Evolutionary conservation across 2,329 filamentous ascomycete species (phyloP), one percentile per base, ranked within the genome.

Genomic region (Exophiala alcalophila): DNA sequence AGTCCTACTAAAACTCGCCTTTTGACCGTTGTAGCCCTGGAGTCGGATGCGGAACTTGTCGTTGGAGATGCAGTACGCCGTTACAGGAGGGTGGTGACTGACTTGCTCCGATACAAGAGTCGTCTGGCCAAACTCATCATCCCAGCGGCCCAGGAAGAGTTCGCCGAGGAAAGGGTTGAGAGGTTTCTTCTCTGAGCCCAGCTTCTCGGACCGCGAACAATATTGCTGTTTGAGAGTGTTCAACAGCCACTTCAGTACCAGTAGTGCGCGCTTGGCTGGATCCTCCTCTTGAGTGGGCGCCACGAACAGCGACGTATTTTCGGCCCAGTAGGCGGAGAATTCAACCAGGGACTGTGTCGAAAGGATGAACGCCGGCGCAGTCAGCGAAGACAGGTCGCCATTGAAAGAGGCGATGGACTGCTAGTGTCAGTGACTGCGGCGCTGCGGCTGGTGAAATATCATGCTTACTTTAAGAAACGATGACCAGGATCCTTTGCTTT

Each of bases 171-270:
- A 55, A 6, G 54, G 44, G 26, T 57, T 57, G 47, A 98, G 70
- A 2, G 91, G 91, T 73, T 97, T 98, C 80, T 97, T 97, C 74
- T 96, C 91, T 60, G 88, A 92, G 35, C 88, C 89, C 52, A 81
- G 67, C 63, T 82, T 81, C 63, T 96, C 90, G 61, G 86, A 94
- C 46, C 80, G 72, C 56, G 73, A 80, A 56, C 75, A 77, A 62
- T 84, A 84, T 63, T 90, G 85, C 65, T 90, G 85, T 70, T 89
- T 92, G 46, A 94, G 72, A 2, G 88, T 94, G 59, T 81, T 86
- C 45, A 94, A 67, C 66, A 94, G 92, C 88, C 88, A 94, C 67
- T 89, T 89, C 57, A 92, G 70, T n/a, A 94, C 88, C 28, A 89
- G 72, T 54, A 90, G 67, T 21, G 84, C 80, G 44, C 88, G 80